Base-by-base conservation (phyloP, 2,329 filamentous ascomycete species). In the Microdochium bolleyi region DNA sequence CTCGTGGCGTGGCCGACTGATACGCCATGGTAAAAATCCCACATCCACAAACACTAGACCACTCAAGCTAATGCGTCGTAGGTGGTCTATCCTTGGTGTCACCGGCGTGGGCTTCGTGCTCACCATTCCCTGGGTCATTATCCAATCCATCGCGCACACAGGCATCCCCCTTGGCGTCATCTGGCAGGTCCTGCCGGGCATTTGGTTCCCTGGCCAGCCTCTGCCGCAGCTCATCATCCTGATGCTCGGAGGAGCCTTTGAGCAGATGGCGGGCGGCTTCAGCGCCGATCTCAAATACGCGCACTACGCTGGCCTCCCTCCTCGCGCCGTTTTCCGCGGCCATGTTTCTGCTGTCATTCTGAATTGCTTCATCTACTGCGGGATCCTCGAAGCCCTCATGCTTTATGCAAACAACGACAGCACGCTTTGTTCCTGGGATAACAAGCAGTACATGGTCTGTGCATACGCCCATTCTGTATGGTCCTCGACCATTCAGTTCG, bases 81-180 rank as follows among this genome's bases (percentile, higher is more conserved):
- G 37, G 37, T 41, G 37, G 68, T 73, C 72, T 0, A 77, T 79
- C 53, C 67, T 80, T 48, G 61, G 78, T n/a, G 65, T 76, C 8
- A 66, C 77, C 16, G 63, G 73, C 34, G 70, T 80, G 53, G 67
- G 75, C 0, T 58, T 66, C 11, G 52, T 78, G 16, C 74, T 75
- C 60, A 71, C 73, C 13, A 64, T 78, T 14, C 76, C 76, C 3
- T 68, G 67, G 57, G 70, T 69, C 41, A 71, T 79, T 49, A 68
- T 79, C 49, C 66, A 73, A 55, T 76, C 73, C 4, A 75, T 76
- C 14, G 76, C 75, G 13, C 74, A 58, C n/a, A 70, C 76, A 5
- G 67, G 73, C 53, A 67, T 78, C 24, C 70, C 70, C 2, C 60
- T 80, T 9, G 79, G 79, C 54, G 75, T 80, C 34, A 68, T 78